phyloP scores from a whole-genome alignment of 495 filamentous ascomycete species.

The Pyronema domesticum region DNA sequence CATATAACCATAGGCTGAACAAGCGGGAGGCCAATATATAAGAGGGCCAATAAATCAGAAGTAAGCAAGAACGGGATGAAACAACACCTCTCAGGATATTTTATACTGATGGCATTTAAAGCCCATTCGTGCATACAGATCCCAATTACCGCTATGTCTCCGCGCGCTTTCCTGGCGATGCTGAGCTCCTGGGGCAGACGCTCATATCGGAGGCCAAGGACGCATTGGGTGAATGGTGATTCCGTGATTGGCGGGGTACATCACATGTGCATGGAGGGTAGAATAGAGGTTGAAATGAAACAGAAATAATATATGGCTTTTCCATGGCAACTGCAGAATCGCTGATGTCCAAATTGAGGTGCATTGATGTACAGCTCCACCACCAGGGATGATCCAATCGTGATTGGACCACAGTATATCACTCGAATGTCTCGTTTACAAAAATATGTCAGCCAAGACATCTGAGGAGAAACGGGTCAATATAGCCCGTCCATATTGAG shows the following conservation, averaged over 20 bases:
- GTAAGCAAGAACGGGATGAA: slow-evolving; percentile 1
- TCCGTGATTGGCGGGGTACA: neutral
- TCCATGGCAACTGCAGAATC: neutral
- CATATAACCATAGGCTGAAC: neutral
- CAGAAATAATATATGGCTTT: neutral
- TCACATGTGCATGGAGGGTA: neutral
- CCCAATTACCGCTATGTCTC: slow-evolving; percentile 17
- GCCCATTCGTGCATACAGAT: slow-evolving; percentile 14
- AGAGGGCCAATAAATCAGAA: slow-evolving; percentile 1
- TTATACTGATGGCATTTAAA: neutral
- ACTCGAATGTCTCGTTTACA: neutral
- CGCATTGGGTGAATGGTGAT: neutral
- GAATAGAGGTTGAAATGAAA: neutral
- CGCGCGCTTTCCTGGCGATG: slow-evolving; percentile 9
- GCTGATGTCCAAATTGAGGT: neutral
- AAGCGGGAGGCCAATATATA: neutral
- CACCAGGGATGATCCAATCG: neutral
- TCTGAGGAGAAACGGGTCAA: neutral
- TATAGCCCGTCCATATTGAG: neutral
- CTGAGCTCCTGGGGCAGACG: neutral
- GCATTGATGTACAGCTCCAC: neutral
- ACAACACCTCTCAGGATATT: neutral
- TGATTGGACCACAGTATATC: neutral
- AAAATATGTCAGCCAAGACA: neutral
- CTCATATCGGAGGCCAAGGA: neutral